These are phyloP conservation scores for Umbelopsis sp. DNA, from an alignment of 192 early-diverging fungal species.

Conservation along the genomic window DNA sequence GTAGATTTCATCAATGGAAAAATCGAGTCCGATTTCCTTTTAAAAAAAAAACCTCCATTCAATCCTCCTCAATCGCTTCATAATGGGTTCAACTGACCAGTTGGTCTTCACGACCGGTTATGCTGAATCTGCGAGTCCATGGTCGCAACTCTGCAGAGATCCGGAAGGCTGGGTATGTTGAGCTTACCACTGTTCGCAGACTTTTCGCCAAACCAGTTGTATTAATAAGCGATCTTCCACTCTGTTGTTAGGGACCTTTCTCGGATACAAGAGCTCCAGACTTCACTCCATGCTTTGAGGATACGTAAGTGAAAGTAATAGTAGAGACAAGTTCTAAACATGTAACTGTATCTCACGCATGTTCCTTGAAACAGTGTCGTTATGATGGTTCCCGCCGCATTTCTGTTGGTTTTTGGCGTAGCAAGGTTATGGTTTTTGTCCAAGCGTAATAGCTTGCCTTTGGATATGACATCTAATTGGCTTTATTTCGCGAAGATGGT, in stretches of 20 bases:
- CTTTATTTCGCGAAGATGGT: constrained; percentile 43
- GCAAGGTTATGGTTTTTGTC: constrained; percentile 41
- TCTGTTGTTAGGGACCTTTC: constrained; percentile 43
- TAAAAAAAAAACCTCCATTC: neutral
- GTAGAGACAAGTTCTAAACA: neutral
- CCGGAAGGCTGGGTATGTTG: constrained; percentile 48
- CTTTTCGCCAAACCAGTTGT: neutral
- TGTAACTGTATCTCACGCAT: neutral
- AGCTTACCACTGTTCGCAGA: neutral
- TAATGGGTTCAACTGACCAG: constrained; percentile 2
- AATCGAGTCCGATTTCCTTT: neutral
- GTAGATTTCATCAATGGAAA: too few relatives aligned
- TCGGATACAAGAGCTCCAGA: constrained; percentile 41
- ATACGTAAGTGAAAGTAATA: constrained; percentile 31
- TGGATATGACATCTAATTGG: constrained; percentile 35
- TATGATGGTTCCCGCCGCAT: constrained; percentile 29
- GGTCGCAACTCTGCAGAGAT: constrained; percentile 34
- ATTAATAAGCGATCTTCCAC: constrained; percentile 1
- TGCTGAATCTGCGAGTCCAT: neutral
- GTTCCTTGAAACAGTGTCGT: constrained; percentile 21
- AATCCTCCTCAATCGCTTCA: neutral
- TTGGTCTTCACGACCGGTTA: neutral
- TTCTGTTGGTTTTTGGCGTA: constrained; percentile 47
- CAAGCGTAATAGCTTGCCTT: constrained; percentile 25
- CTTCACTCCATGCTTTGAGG: constrained; percentile 56